phyloP scores from a whole-genome alignment of 495 filamentous ascomycete genomes.

The Cercophora newfieldiana region DNA sequence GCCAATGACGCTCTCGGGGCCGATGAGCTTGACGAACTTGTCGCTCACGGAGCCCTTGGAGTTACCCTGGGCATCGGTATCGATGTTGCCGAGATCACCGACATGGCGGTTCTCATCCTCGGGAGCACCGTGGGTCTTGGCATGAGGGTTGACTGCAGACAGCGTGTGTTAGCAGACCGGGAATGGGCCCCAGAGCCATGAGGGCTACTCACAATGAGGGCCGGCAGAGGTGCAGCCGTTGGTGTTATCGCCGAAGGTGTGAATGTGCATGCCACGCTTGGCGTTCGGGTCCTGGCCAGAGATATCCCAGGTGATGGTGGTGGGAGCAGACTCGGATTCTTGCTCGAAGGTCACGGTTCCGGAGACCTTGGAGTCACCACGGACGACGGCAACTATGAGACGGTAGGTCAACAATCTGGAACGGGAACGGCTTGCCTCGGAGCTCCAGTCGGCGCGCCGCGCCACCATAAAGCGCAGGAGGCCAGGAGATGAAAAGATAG shows the following conservation, averaged over 20 bases:
- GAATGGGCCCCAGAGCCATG: background rate
- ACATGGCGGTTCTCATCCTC: constrained; percentile 82
- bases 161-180: background rate
- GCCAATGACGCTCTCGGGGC: constrained; percentile 91
- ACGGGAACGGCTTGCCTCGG: background rate
- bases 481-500: background rate
- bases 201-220: constrained; percentile 75
- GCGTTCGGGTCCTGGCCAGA: constrained; percentile 90
- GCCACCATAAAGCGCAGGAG: background rate
- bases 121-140: constrained; percentile 89
- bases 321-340: constrained; percentile 71
- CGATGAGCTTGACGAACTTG: constrained; percentile 87
- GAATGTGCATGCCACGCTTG: constrained; percentile 95
- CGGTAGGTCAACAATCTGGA: background rate
- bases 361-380: constrained; percentile 90
- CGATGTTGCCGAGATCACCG: constrained; percentile 95
- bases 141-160: constrained; percentile 82
- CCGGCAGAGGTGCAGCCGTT: constrained; percentile 98
- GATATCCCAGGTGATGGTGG: constrained; percentile 90
- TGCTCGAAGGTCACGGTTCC: constrained; percentile 97
- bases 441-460: background rate
- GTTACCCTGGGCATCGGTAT: constrained; percentile 89
- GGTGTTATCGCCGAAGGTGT: constrained; percentile 99
- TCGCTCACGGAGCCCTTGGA: constrained; percentile 74
- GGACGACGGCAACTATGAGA: constrained; percentile 83